These are phyloP conservation scores for Biancaea sappan DNA, from an alignment of 306 rosid species.

Conservation along the genomic window DNA sequence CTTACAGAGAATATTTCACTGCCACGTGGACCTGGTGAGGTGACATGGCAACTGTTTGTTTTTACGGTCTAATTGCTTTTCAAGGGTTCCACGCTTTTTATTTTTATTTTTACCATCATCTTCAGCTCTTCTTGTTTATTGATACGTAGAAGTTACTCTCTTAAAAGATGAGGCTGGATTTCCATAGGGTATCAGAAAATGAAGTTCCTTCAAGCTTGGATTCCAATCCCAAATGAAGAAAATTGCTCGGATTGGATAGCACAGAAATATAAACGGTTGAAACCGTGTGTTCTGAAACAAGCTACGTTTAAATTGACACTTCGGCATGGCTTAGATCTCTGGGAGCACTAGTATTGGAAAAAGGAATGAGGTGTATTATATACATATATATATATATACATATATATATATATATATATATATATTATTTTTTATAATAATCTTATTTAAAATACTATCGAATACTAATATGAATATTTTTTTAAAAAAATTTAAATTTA, in stretches of 20 bases:
- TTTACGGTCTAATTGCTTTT: too few relatives aligned
- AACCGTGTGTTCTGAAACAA: too few relatives aligned
- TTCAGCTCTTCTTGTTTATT: neutral
- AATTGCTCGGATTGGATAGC: neutral
- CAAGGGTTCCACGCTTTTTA: neutral
- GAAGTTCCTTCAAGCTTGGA: neutral
- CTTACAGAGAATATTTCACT: neutral
- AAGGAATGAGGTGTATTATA: too few relatives aligned
- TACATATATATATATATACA: too few relatives aligned
- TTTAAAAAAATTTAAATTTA: too few relatives aligned
- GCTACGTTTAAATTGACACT: neutral
- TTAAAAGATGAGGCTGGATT: neutral
- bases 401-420: too few relatives aligned
- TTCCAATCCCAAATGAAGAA: neutral
- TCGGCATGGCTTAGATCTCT: neutral
- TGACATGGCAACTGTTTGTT: neutral
- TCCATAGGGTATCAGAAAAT: neutral
- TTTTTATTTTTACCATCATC: neutral
- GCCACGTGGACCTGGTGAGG: neutral
- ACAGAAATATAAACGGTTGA: too few relatives aligned
- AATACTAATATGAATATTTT: too few relatives aligned
- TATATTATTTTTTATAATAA: too few relatives aligned
- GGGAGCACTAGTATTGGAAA: neutral
- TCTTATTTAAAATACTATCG: too few relatives aligned
- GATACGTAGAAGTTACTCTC: neutral